Base-by-base conservation (phyloP, 2,329 filamentous ascomycete genomes). In the Nothophaeocryptopus gaeumannii region DNA sequence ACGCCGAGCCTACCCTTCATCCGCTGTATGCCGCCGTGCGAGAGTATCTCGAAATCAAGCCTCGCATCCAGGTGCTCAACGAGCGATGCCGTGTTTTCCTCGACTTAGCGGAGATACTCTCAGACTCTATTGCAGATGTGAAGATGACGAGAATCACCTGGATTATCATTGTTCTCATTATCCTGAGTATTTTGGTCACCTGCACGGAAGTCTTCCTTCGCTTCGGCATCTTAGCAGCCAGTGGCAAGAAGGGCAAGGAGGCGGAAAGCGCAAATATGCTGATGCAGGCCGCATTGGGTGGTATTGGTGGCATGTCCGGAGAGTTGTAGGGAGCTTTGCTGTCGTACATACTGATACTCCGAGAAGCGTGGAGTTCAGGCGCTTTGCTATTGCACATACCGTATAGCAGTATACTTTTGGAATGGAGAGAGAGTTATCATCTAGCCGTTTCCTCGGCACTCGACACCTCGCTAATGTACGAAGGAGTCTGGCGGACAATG, bases 71-170 rank as follows among this genome's bases (percentile, higher is more conserved):
- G 70, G 91, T 97, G 16, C 85, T 99, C 58, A 99, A 99, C 71
- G 93, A 97, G 72, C 86, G 93, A 45, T 99, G 93, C 69, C 85
- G 88, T 36, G 93, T 99, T 43, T 99, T 99, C 72, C 81, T 99
- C 13, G 93, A 99, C 69, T 82, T 99, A 8, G 91, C 93, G 39
- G 91, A 96, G 72, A 96, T 99, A 16, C 76, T 99, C 1, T 90
- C 88, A 11, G 92, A 99, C 71, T 89, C 84, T 2, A 91, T 96
- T 47, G 89, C 89, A 15, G 90, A 97, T 67, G 86, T 88, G 59
- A 96, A 96, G 70, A 97, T 96, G 87, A 96, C 89, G 60, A 79
- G 79, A 58, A 95, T 96, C 67, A 99, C 93, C 1, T 97, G 92
- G 92, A 97, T 99, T 69, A 86, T 97, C 70, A 99, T 99, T 63